Evolutionary conservation across 2,329 filamentous ascomycete species (phyloP), one percentile per base, ranked within the genome.

Genomic region (Didymella sp.): DNA sequence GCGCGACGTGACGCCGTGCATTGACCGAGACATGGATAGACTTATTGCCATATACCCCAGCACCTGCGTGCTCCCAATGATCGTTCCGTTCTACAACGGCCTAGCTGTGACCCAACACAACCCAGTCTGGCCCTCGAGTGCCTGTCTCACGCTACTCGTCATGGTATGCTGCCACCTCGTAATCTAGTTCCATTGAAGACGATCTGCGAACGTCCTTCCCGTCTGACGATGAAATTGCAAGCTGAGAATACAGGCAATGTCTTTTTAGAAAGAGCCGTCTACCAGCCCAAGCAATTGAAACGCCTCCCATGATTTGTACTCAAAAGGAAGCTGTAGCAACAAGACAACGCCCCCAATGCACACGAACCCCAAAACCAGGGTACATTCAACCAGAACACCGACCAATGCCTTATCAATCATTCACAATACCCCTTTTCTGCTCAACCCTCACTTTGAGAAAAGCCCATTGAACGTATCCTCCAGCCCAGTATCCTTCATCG

Each of bases 381-480:
- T 42, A 42, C 27, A 25, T 25, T 15, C 6, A 42, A 28, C 13
- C 41, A 12, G n/a, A 38, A 38, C 45, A 22, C 33, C 33, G 15
- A 5, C 33, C 21, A 8, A 48, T 40, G 31, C 45, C 19, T 19
- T 22, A 33, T 37, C 25, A 41, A n/a, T 24, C 15, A n/a, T 31
- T 9, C 5, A 30, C 15, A 37, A 19, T 19, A 3, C n/a, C 7
- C 25, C 33, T 9, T 35, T 33, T 33, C 33, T 35, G n/a, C 33
- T 35, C 17, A 19, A 35, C n/a, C 33, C 33, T 37, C 53, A 73
- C 27, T 72, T 68, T 11, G 68, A 68, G 50, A 75, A 75, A 33
- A 75, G 52, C 11, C 56, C 58, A 38, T 73, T 71, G 38, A 75
- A 75, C 2, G 62, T 66, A 31, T 70, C 66, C 49, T 75, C 73